Conservation (phyloP, 2,329 filamentous ascomycete genomes). For the Rhinocladiella similis region DNA sequence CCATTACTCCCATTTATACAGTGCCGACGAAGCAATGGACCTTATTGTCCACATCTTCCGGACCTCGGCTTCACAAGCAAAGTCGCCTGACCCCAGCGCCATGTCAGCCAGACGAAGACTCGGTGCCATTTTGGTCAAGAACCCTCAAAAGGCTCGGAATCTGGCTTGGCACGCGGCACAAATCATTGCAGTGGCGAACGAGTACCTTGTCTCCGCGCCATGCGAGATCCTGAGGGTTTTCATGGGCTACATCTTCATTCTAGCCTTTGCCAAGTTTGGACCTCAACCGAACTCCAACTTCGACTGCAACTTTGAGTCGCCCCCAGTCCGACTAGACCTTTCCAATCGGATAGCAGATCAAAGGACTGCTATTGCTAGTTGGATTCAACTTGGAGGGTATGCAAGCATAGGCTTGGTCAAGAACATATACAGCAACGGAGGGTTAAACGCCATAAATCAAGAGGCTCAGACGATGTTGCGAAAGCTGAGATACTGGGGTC, state of each 20-base stretch:
- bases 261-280: conserved; percentile 21
- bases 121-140: conserved; percentile 13
- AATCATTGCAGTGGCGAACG: conserved; percentile 49
- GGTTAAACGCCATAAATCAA: conserved; percentile 15
- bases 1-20: conserved; percentile 26
- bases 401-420: conserved; percentile 16
- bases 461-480: conserved; percentile 22
- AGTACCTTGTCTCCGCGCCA: conserved; percentile 44
- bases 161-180: conserved; percentile 29
- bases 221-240: conserved; percentile 26
- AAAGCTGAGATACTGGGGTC: conserved; percentile 21
- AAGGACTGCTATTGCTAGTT: conserved; percentile 12
- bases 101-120: conserved; percentile 17
- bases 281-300: conserved; percentile 9
- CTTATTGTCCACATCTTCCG: conserved; percentile 22
- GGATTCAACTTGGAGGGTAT: conserved; percentile 22
- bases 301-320: conserved; percentile 3
- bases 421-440: conserved; percentile 18
- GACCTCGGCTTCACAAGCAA: conserved; percentile 15
- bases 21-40: conserved; percentile 22
- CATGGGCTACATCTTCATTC: conserved; percentile 26
- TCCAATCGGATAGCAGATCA: conserved; percentile 15
- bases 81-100: conserved; percentile 10
- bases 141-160: conserved; percentile 20
- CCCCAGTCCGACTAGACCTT: conserved; percentile 18